A percentile compares a stretch with the other conserved stretches of the same genome.
Conservation (phyloP, 2,329 filamentous ascomycete species). For the Dactylellina drechsleri region DNA sequence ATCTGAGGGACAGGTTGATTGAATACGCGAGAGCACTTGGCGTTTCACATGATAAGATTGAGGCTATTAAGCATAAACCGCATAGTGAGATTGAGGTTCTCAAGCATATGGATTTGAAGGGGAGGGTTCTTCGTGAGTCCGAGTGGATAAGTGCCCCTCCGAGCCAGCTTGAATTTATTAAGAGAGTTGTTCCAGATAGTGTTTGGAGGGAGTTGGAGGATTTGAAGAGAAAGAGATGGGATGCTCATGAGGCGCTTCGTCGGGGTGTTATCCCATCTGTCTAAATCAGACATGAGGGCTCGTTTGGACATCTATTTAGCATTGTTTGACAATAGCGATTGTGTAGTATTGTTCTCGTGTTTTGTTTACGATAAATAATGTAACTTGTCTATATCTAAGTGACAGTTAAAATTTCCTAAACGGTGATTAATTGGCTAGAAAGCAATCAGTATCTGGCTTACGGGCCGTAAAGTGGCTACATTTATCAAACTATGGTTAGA, state of each 20-base stretch:
- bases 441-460: no score
- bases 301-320: neutral
- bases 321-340: neutral
- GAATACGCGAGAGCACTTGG: conserved; percentile 6
- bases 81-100: conserved; percentile 12
- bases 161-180: conserved; percentile 5
- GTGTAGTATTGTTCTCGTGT: neutral
- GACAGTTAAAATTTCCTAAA: no score
- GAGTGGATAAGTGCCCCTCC: conserved; percentile 1
- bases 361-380: no score
- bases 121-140: conserved; percentile 9
- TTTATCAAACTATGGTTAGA: no score
- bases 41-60: neutral
- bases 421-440: no score
- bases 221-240: conserved; percentile 8
- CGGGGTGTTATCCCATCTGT: neutral
- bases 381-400: no score
- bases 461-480: no score
- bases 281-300: neutral
- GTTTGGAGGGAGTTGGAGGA: conserved; percentile 17
- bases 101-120: conserved; percentile 8
- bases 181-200: conserved; percentile 11
- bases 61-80: neutral
- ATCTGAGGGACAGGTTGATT: conserved; percentile 7
- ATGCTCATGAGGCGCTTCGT: conserved; percentile 7